Evolutionary conservation across 352 stramenopile species (phyloP).

Genomic region (Sclerospora graminicola): DNA sequence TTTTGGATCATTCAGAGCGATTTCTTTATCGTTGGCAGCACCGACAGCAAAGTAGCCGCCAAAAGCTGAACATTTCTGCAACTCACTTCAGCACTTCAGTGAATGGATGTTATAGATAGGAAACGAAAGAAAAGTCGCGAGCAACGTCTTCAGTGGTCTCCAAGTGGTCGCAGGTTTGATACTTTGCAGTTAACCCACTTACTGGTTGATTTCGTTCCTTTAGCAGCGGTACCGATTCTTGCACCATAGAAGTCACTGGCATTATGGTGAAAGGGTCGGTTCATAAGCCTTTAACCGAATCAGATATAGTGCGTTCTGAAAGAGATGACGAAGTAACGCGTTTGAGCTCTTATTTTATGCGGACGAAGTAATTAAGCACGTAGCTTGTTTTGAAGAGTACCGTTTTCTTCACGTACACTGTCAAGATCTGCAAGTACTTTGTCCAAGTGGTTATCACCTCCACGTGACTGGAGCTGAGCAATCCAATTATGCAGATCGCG

Average conservation of each 20-base stretch:
- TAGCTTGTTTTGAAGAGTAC: conserved; percentile 39
- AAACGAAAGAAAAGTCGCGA: background rate
- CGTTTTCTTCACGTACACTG: conserved; percentile 61
- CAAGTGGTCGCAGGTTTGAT: conserved; percentile 68
- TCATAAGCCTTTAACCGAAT: too few species aligned
- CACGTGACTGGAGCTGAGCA: conserved; percentile 59
- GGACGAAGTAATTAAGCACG: conserved; percentile 10
- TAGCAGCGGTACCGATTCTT: too few species aligned
- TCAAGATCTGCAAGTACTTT: conserved; percentile 64
- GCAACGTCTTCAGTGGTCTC: conserved; percentile 56
- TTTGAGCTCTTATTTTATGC: background rate
- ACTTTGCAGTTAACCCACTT: conserved; percentile 83
- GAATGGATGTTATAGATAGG: background rate
- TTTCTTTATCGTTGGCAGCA: too few species aligned
- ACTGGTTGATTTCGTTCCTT: too few species aligned
- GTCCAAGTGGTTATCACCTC: conserved; percentile 59
- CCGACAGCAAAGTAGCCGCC: too few species aligned
- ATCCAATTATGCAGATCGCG: conserved; percentile 82
- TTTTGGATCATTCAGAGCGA: too few species aligned
- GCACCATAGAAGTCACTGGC: too few species aligned
- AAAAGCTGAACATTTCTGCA: too few species aligned
- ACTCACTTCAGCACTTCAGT: too few species aligned
- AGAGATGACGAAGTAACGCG: too few species aligned
- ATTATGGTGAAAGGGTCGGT: too few species aligned
- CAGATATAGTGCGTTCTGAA: too few species aligned